These are phyloP conservation scores for Pichia cactophila DNA, from an alignment of 1,139 yeast species.

Conservation along the genomic window DNA sequence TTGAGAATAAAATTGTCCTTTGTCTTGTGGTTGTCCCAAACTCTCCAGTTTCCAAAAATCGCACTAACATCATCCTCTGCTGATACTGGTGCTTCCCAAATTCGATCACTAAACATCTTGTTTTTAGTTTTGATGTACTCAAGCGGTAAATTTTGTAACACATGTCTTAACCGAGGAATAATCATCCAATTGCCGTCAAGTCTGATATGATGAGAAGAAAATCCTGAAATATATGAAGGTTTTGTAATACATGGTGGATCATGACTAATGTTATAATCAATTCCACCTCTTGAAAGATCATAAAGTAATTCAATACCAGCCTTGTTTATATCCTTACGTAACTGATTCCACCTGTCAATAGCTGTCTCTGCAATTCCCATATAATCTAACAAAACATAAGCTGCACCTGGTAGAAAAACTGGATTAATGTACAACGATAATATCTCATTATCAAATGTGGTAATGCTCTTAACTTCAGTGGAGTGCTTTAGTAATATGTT, in stretches of 20 bases:
- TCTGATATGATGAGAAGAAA: conserved; percentile 72
- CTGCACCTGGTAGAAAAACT: conserved; percentile 32
- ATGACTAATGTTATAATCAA: conserved; percentile 52
- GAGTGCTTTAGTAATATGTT: conserved; percentile 10
- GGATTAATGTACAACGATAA: conserved; percentile 22
- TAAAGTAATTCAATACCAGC: conserved; percentile 40
- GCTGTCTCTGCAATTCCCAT: conserved; percentile 15
- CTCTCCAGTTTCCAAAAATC: conserved; percentile 75
- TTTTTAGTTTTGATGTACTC: conserved; percentile 37
- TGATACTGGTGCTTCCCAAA: conserved; percentile 40
- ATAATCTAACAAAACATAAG: conserved; percentile 23
- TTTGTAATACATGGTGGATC: conserved; percentile 89
- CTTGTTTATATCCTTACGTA: conserved; percentile 17
- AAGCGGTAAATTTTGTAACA: conserved; percentile 52
- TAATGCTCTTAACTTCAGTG: conserved; percentile 2
- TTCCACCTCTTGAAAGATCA: conserved; percentile 56
- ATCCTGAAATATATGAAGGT: conserved; percentile 65
- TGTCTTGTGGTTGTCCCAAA: conserved; percentile 72
- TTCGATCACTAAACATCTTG: conserved; percentile 19
- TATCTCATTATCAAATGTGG: conserved; percentile 8
- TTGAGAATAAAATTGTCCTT: conserved; percentile 49
- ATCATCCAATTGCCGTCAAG: conserved; percentile 85
- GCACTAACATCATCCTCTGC: conserved; percentile 50
- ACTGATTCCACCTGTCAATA: conserved; percentile 3
- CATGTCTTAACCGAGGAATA: conserved; percentile 67